These are phyloP conservation scores for Dendrothele bispora DNA, from an alignment of 768 basidiomycete genomes.

Conservation along the genomic window DNA sequence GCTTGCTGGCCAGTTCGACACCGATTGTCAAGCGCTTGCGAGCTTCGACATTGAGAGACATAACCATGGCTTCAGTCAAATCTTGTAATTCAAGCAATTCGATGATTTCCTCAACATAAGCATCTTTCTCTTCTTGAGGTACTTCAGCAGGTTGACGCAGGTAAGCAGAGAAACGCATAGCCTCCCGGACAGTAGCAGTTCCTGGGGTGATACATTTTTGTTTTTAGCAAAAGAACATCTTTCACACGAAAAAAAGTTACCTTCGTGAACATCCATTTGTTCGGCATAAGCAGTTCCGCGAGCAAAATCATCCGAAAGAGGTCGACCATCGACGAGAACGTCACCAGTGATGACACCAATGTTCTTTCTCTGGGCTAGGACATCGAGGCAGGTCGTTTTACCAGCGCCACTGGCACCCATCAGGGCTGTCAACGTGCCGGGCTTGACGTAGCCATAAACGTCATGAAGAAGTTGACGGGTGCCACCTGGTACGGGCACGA, in stretches of 20 bases:
- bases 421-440: constrained; percentile 84
- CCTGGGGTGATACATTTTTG: constrained; percentile 22
- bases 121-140: constrained; percentile 70
- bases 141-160: constrained; percentile 74
- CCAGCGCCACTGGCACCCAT: constrained; percentile 83
- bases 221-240: not conserved
- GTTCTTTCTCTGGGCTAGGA: constrained; percentile 70
- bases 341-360: constrained; percentile 68
- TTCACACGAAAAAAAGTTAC: constrained; percentile 1
- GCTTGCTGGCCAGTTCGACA: constrained; percentile 88
- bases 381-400: constrained; percentile 78
- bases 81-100: constrained; percentile 84
- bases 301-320: constrained; percentile 53
- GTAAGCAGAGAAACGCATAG: constrained; percentile 83
- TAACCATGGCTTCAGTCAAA: constrained; percentile 79
- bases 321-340: constrained; percentile 63
- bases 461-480: constrained; percentile 66
- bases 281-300: constrained; percentile 80
- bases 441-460: constrained; percentile 78
- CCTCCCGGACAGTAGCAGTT: constrained; percentile 81
- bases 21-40: constrained; percentile 90
- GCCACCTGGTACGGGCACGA: constrained; percentile 67
- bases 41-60: constrained; percentile 64
- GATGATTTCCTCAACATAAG: constrained; percentile 81
- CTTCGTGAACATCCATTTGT: constrained; percentile 86